phyloP scores from a whole-genome alignment of 352 stramenopile species.

The Phytophthora niederhauseri region DNA sequence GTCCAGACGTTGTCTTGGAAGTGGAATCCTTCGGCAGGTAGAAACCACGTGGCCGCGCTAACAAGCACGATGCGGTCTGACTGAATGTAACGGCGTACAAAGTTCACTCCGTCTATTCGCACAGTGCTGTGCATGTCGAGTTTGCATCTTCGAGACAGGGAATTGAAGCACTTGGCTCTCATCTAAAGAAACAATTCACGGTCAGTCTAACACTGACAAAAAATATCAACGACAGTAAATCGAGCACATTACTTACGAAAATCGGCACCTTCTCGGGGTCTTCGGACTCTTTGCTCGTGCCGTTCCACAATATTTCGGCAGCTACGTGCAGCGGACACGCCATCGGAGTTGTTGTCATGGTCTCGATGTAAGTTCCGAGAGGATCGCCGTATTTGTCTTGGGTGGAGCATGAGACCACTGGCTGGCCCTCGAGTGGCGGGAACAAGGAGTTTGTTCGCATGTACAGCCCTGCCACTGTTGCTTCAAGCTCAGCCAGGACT shows the following conservation, averaged over 20 bases:
- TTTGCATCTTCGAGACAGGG: constrained; percentile 27
- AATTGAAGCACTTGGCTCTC: constrained; percentile 18
- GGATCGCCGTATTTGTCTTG: constrained; percentile 12
- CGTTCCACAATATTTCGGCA: constrained; percentile 24
- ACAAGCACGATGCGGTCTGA: constrained; percentile 27
- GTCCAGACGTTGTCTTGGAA: constrained; percentile 36
- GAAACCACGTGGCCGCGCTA: constrained; percentile 17
- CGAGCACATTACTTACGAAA: constrained; percentile 15
- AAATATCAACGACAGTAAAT: neutral
- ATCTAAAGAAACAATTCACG: constrained; percentile 3
- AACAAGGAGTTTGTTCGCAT: constrained; percentile 20
- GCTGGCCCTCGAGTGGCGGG: constrained; percentile 1
- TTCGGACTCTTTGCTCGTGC: constrained; percentile 13
- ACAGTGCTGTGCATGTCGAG: constrained; percentile 19
- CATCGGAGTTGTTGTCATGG: constrained; percentile 23
- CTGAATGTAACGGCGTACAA: constrained; percentile 24
- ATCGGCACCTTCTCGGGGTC: constrained; percentile 26
- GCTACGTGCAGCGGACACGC: constrained; percentile 19
- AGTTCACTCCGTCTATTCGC: constrained; percentile 27
- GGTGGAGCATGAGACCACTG: constrained; percentile 2
- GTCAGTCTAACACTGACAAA: neutral
- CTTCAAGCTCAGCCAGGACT: constrained; percentile 16
- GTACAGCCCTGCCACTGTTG: constrained; percentile 7
- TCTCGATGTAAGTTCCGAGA: constrained; percentile 27
- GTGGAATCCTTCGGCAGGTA: constrained; percentile 22